Conservation (phyloP, 2,329 filamentous ascomycete genomes). For the Botrytis cinerea region DNA sequence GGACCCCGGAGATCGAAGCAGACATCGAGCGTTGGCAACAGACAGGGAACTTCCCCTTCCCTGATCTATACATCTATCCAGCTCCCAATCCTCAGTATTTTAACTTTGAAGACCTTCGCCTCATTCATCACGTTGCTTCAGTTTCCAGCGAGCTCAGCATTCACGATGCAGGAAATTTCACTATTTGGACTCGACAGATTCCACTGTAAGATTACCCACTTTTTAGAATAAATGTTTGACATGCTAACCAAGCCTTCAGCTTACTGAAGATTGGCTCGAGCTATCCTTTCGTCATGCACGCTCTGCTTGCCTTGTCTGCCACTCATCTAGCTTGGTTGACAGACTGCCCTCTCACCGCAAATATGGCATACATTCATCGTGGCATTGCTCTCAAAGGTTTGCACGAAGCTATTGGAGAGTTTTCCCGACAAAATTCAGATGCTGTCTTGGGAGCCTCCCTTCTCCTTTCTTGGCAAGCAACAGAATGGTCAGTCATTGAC, state of each 20-base stretch:
- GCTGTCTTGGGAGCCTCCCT: constrained; percentile 89
- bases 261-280: constrained; percentile 81
- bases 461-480: constrained; percentile 92
- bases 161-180: constrained; percentile 78
- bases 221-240: no score
- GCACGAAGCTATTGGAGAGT: constrained; percentile 81
- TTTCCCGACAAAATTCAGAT: constrained; percentile 85
- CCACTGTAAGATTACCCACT: constrained; percentile 69
- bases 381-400: constrained; percentile 83
- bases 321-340: constrained; percentile 91
- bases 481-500: constrained; percentile 74
- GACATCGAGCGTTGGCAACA: constrained; percentile 81
- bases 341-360: constrained; percentile 79
- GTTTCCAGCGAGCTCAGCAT: constrained; percentile 80
- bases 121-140: constrained; percentile 88
- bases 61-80: constrained; percentile 75
- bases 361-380: constrained; percentile 86
- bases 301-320: constrained; percentile 89
- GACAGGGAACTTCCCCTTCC: constrained; percentile 83
- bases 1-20: constrained; percentile 82
- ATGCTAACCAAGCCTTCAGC: constrained; percentile 46
- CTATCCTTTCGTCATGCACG: constrained; percentile 90
- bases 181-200: constrained; percentile 89
- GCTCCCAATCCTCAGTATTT: constrained; percentile 72
- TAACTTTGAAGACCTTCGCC: constrained; percentile 74